Conservation (phyloP, 129 eudicot species). For the sunflower (Helianthus annuus) region DNA sequence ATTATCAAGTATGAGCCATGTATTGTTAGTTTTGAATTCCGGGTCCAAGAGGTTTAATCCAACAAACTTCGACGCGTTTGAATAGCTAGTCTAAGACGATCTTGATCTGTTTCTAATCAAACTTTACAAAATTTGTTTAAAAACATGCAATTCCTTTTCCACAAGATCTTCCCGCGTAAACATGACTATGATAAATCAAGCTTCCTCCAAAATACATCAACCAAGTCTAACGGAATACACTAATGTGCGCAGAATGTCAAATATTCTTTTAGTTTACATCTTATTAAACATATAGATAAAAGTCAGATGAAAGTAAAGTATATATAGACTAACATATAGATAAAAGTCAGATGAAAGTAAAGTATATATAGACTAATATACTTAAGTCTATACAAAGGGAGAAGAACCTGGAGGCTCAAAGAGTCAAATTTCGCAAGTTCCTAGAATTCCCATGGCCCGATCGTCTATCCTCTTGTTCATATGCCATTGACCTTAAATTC, state of each 20-base stretch:
- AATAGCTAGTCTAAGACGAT: too few species aligned
- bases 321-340: not conserved
- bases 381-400: conserved; percentile 11
- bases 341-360: not conserved
- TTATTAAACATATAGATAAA: conserved; percentile 17
- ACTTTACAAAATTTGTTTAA: too few species aligned
- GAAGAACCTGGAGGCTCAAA: conserved; percentile 31
- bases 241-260: not conserved
- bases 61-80: too few species aligned
- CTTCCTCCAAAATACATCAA: too few species aligned
- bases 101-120: too few species aligned
- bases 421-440: conserved; percentile 59
- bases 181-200: too few species aligned
- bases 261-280: not conserved
- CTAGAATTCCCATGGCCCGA: conserved; percentile 44
- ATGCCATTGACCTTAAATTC: conserved; percentile 45
- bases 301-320: not conserved
- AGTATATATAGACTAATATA: conserved; percentile 17
- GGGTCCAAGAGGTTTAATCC: too few species aligned
- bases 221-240: not conserved
- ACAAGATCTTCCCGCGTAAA: too few species aligned
- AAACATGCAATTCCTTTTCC: too few species aligned
- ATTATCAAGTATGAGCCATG: too few species aligned
- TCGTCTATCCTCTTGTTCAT: conserved; percentile 57
- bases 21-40: too few species aligned